These are phyloP conservation scores for Ascodesmis nigricans DNA, from an alignment of 495 filamentous ascomycete species.

Conservation along the genomic window DNA sequence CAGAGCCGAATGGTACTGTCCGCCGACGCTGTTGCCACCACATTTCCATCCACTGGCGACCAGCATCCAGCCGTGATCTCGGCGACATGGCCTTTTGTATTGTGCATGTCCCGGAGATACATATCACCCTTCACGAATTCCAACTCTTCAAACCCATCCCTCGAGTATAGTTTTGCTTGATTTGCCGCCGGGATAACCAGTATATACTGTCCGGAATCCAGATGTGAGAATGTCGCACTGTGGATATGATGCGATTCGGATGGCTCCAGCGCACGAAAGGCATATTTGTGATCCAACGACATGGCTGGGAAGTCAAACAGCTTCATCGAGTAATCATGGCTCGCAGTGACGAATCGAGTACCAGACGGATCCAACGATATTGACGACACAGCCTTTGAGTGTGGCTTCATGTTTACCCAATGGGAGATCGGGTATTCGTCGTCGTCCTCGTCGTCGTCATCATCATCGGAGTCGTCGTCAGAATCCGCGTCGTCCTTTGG, in stretches of 20 bases:
- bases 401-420: constrained; percentile 75
- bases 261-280: constrained; percentile 84
- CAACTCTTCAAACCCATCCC: constrained; percentile 63
- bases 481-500: constrained; percentile 24
- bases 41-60: constrained; percentile 61
- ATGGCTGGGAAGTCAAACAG: constrained; percentile 89
- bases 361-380: constrained; percentile 69
- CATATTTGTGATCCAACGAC: constrained; percentile 78
- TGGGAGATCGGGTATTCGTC: constrained; percentile 89
- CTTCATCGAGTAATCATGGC: constrained; percentile 75
- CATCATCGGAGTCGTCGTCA: constrained; percentile 33
- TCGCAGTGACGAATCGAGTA: constrained; percentile 64
- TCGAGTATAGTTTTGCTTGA: constrained; percentile 69
- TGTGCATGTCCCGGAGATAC: constrained; percentile 89
- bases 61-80: constrained; percentile 73
- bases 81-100: constrained; percentile 87
- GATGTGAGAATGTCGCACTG: constrained; percentile 64
- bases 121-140: constrained; percentile 95
- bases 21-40: constrained; percentile 73
- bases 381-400: constrained; percentile 70
- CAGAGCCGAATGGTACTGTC: constrained; percentile 91
- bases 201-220: constrained; percentile 49
- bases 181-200: constrained; percentile 69
- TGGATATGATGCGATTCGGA: constrained; percentile 74
- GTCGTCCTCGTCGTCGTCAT: constrained; percentile 46